Evolutionary conservation across 192 early-diverging fungal genomes (phyloP).

Genomic region (Coemansia sp.): DNA sequence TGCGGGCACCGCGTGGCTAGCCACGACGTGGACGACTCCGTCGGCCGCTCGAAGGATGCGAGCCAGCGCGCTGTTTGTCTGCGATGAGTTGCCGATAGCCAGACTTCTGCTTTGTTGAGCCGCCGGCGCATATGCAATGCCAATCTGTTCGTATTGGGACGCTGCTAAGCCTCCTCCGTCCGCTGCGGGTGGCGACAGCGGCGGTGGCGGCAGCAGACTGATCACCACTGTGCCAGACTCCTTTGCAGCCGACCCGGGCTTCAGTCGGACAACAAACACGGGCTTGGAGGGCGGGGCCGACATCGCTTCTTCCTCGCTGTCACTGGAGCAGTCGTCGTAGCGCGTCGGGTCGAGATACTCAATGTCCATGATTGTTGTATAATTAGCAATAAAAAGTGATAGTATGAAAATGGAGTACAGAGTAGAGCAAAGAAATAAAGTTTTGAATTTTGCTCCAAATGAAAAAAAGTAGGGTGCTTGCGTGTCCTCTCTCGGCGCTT

Average conservation of each 20-base stretch:
- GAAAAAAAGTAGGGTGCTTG: too few relatives aligned
- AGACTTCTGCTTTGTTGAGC: not conserved
- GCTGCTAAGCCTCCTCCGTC: constrained; percentile 6
- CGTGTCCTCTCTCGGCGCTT: too few relatives aligned
- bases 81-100: constrained; percentile 7
- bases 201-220: constrained; percentile 14
- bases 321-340: constrained; percentile 44
- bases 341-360: constrained; percentile 43
- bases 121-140: constrained; percentile 34
- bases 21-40: constrained; percentile 18
- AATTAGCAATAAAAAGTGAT: not conserved
- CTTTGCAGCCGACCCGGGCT: not conserved
- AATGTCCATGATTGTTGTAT: constrained; percentile 27
- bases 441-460: not conserved
- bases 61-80: constrained; percentile 23
- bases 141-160: constrained; percentile 11
- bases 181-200: not conserved
- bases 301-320: constrained; percentile 41
- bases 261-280: constrained; percentile 29
- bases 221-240: constrained; percentile 25
- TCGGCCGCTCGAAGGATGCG: constrained; percentile 16
- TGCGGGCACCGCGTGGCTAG: constrained; percentile 6
- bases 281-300: not conserved
- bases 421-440: too few relatives aligned
- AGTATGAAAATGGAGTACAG: too few relatives aligned